phyloP scores from a whole-genome alignment of 106 monocot genomes.

The Apostasia ramifera region DNA sequence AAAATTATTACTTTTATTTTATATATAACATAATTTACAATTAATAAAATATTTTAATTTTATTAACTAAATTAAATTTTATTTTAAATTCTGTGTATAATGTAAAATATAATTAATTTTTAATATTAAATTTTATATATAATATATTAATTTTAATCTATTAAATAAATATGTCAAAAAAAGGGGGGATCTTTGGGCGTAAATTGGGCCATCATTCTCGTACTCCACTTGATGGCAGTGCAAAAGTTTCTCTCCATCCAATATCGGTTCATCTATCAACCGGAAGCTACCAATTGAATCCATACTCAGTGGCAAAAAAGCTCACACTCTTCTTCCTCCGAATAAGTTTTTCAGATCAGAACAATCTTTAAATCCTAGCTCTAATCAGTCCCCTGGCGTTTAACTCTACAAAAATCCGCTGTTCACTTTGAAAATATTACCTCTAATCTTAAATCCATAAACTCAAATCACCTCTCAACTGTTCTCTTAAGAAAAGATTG shows the following conservation, averaged over 20 bases:
- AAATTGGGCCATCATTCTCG: no score
- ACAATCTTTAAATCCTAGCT: background rate
- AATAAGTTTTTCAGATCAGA: constrained; percentile 2
- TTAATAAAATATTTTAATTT: no score
- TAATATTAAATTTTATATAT: no score
- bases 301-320: background rate
- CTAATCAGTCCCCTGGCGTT: background rate
- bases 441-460: constrained; percentile 9
- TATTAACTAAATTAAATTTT: no score
- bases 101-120: no score
- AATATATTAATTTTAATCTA: no score
- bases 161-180: no score
- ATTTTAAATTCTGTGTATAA: no score
- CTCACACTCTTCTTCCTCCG: background rate
- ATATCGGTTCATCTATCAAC: background rate
- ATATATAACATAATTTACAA: no score
- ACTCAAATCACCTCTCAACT: constrained; percentile 27
- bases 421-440: background rate
- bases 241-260: constrained; percentile 1
- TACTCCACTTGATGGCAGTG: no score
- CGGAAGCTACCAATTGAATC: background rate
- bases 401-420: background rate
- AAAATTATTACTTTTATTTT: no score
- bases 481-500: constrained; percentile 56
- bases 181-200: no score